Conservation (phyloP, 345 rosid genomes). For the Cardamine resedifolia region DNA sequence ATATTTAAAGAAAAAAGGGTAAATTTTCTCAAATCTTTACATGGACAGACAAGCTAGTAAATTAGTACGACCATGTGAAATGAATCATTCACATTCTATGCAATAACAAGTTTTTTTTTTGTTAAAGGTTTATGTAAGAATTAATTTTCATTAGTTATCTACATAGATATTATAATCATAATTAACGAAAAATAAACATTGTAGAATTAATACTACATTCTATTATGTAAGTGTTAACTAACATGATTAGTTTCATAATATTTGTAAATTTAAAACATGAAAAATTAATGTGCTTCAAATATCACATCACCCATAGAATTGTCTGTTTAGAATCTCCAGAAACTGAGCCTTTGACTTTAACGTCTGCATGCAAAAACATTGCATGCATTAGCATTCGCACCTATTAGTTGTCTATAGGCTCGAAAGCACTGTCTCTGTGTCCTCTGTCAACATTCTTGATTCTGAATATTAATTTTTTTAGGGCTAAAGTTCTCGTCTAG, state of each 20-base stretch:
- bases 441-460: constrained; percentile 35
- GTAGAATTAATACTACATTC: not conserved
- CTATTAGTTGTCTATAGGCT: constrained; percentile 38
- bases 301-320: constrained; percentile 18
- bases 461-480: constrained; percentile 9
- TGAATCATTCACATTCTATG: constrained; percentile 2
- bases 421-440: constrained; percentile 25
- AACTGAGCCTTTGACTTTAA: constrained; percentile 40
- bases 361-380: constrained; percentile 38
- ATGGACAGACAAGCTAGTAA: constrained; percentile 35
- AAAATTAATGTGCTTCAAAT: constrained; percentile 1
- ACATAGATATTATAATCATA: not conserved
- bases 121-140: too few species aligned
- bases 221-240: not conserved
- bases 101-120: not conserved
- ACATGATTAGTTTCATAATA: not conserved
- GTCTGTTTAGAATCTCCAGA: constrained; percentile 34
- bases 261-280: not conserved
- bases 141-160: not conserved
- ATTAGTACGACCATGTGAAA: constrained; percentile 25
- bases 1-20: constrained; percentile 23
- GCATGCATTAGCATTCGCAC: constrained; percentile 43
- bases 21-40: constrained; percentile 24
- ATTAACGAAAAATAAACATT: not conserved
- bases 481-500: constrained; percentile 14